Conservation (phyloP, 164 flowering plant genomes). For the Platanus orientalis region DNA sequence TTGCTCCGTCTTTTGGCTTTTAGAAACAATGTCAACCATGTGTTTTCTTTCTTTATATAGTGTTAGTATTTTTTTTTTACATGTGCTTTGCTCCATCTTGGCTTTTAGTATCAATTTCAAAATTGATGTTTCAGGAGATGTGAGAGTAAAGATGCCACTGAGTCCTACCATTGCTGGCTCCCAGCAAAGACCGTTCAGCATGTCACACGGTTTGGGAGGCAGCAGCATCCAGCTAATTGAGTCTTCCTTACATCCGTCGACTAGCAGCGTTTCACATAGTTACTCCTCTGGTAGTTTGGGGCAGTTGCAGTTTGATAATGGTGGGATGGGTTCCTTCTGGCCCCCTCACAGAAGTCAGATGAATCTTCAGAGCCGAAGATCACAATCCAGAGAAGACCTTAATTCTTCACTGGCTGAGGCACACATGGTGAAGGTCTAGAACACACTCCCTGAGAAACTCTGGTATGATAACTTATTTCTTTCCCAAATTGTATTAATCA, state of each 20-base stretch:
- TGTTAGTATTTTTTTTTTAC: not conserved
- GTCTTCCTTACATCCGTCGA: slow-evolving; percentile 53
- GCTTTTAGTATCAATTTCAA: not conserved
- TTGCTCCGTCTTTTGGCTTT: too few relatives aligned
- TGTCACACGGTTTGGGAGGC: slow-evolving; percentile 48
- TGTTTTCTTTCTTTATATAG: not conserved
- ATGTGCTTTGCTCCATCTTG: not conserved
- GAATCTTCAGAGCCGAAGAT: slow-evolving; percentile 94
- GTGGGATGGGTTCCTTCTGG: slow-evolving; percentile 63
- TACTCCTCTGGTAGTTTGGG: slow-evolving; percentile 85
- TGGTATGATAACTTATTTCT: slow-evolving; percentile 22
- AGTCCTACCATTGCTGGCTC: slow-evolving; percentile 75
- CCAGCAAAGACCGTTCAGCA: slow-evolving; percentile 56
- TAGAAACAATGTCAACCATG: too few relatives aligned
- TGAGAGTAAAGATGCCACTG: slow-evolving; percentile 78
- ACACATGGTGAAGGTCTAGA: slow-evolving; percentile 59
- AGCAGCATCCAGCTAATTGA: slow-evolving; percentile 71
- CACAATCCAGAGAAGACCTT: slow-evolving; percentile 97
- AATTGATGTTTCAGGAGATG: slow-evolving; percentile 56
- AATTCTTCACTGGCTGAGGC: slow-evolving; percentile 68
- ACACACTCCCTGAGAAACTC: slow-evolving; percentile 8
- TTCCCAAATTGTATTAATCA: not conserved
- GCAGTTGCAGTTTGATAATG: slow-evolving; percentile 77
- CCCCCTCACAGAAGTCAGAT: slow-evolving; percentile 80
- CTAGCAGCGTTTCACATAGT: slow-evolving; percentile 79